These are phyloP conservation scores for Prunus yedoensis DNA, from an alignment of 331 rosid genomes.

Conservation along the genomic window DNA sequence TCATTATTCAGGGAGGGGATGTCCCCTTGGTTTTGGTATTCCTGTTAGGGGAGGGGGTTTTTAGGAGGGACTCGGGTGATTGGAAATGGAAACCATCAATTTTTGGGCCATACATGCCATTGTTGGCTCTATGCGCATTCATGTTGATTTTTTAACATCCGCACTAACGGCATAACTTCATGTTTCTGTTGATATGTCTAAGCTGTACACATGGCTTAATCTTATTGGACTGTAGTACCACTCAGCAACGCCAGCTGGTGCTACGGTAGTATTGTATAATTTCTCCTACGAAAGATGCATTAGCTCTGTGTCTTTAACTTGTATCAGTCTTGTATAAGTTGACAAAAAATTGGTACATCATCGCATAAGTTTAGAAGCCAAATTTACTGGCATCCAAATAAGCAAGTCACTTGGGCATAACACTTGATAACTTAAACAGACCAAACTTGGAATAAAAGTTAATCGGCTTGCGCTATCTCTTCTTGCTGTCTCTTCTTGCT, in stretches of 20 bases:
- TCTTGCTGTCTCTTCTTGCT: not conserved
- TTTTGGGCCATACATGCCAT: no score
- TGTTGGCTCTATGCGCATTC: not conserved
- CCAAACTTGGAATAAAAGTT: not conserved
- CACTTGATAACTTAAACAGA: not conserved
- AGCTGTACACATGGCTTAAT: not conserved
- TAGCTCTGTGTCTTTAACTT: not conserved
- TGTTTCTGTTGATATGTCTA: no score
- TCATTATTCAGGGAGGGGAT: no score
- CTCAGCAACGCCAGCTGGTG: no score
- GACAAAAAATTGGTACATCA: constrained; percentile 6
- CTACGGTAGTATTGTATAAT: no score
- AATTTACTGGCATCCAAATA: not conserved
- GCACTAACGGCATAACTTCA: no score
- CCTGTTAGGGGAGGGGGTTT: no score
- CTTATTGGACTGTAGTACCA: no score
- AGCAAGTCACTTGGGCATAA: not conserved
- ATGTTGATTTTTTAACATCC: no score
- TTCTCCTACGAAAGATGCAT: not conserved
- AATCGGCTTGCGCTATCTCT: not conserved
- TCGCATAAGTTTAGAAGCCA: not conserved
- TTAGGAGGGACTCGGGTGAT: no score
- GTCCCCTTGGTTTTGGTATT: no score
- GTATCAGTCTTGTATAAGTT: not conserved
- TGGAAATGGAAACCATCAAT: no score